Percentiles rank a stretch among this genome's conserved stretches.
These are phyloP conservation scores for Dictyostelium firmibasis DNA, from an alignment of 78 protist genomes.

Conservation along the genomic window DNA sequence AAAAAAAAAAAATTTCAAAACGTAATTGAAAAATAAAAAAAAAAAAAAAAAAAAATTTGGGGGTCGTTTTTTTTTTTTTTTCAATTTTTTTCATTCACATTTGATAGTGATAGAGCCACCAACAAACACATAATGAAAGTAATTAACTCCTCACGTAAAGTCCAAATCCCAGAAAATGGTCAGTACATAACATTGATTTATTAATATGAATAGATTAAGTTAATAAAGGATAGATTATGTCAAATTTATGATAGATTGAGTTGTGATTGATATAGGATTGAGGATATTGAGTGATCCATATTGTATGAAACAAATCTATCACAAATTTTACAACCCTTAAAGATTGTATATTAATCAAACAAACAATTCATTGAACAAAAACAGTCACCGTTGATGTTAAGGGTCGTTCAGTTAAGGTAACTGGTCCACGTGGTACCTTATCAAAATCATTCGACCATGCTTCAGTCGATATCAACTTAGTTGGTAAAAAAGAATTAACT, in stretches of 20 bases:
- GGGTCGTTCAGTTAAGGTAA: constrained; percentile 85
- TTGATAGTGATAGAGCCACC: neutral
- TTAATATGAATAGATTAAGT: neutral
- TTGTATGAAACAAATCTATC: neutral
- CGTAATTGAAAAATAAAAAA: neutral
- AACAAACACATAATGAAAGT: neutral
- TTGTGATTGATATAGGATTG: neutral
- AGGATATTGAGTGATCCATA: neutral
- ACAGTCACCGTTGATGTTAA: constrained; percentile 67
- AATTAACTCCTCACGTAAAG: neutral
- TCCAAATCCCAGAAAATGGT: constrained; percentile 5
- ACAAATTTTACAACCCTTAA: neutral
- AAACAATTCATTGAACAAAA: neutral
- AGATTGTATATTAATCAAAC: neutral
- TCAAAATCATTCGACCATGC: constrained; percentile 91
- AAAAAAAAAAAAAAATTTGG: neutral
- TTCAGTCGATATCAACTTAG: constrained; percentile 83
- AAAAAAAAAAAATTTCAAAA: neutral
- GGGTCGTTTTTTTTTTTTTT: neutral
- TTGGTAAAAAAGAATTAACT: constrained; percentile 5
- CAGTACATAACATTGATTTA: neutral
- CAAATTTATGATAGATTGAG: neutral
- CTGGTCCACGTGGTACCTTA: constrained; percentile 98
- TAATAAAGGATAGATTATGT: neutral
- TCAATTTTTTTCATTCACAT: neutral